Base-by-base conservation (phyloP, 805 yeast genomes). In the Spathaspora gorwiae region DNA sequence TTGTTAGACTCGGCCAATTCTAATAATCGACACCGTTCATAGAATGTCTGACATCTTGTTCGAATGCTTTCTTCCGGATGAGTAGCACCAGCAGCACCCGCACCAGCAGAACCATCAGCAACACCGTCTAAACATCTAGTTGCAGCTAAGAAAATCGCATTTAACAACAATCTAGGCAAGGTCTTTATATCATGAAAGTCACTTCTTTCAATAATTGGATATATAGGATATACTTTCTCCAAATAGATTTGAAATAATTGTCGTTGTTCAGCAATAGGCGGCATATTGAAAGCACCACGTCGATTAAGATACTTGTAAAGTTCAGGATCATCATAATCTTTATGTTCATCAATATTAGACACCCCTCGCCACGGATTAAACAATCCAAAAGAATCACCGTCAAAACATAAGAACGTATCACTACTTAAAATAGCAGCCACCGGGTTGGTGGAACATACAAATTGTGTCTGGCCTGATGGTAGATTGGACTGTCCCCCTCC, bases 371-470 rank as follows among this genome's bases (percentile, higher is more conserved):
- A 40, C 1, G 44, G 44, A 8, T 40, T 40, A 15, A 6, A 40
- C 10, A 40, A 27, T 2, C 44, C 44, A 35, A 40, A 40, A 11
- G 13, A 32, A 36, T 40, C 44, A 19, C 44, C 44, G 13, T 40
- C 44, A 40, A 35, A 40, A 36, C 44, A 40, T 14, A 40, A 41
- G 33, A 40, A 40, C 41, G 11, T 33, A 12, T 40, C 44, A 3
- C 41, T 24, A 36, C 44, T 40, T 14, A 40, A 15, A 12, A 40
- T 10, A 5, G 34, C 15, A 6, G 44, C 44, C 2, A 40, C 19
- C 3, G 44, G 44, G 14, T 40, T 34, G 10, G 44, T 40, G 7
- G 44, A 40, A 30, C 44, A 40, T 27, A 40, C 31, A 19, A 33
- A 40, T 19, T 40, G 44, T 3, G 40, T 11, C 5, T 9, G n/a